Base-by-base conservation (phyloP, 345 rosid genomes). In the Microcos paniculata region DNA sequence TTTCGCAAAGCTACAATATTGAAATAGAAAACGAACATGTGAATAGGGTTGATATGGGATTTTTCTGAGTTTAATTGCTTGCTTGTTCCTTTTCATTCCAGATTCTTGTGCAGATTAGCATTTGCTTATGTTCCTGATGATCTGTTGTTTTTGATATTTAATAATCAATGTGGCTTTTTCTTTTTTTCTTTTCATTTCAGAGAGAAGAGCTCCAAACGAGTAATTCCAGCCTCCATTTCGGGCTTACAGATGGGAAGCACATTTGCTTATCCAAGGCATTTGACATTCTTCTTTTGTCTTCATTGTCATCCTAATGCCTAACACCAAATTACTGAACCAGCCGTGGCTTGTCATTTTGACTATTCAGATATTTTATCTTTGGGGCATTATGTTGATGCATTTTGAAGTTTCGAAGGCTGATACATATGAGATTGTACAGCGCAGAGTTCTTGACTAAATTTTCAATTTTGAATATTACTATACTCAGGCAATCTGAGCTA, bases 101-200 rank as follows among this genome's bases (percentile, higher is more conserved):
- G 56, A 14, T 66, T 8, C 19, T 13, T 43, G 18, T 67, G 71
- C 53, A 24, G 33, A 45, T 57, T 51, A 19, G 13, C 26, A 14
- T 18, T 28, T 14, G 19, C n/a, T 28, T 33, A 26, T 1, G 3
- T 28, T 45, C 58, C 8, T 16, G 42, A 38, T 63, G 69, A 40
- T 62, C 24, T 63, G 21, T 23, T 65, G 52, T 9, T 65, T 21
- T 42, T 28, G 64, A 30, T 28, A 28, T n/a, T n/a, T 0, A 48
- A 40, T 59, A 69, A 31, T 31, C 6, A 51, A 49, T 69, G 1
- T 28, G 40, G 33, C 8, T 30, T 4, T 38, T 45, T n/a, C n/a
- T n/a, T n/a, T n/a, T n/a, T n/a, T n/a, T n/a, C n/a, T n/a, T 52
- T 68, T 6, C n/a, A 21, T 72, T 84, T 77, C 87, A 82, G 89